Evolutionary conservation across 73 alveolate genomes (phyloP), one percentile per base, ranked within the genome.

Genomic region (Paramecium primaurelia): DNA sequence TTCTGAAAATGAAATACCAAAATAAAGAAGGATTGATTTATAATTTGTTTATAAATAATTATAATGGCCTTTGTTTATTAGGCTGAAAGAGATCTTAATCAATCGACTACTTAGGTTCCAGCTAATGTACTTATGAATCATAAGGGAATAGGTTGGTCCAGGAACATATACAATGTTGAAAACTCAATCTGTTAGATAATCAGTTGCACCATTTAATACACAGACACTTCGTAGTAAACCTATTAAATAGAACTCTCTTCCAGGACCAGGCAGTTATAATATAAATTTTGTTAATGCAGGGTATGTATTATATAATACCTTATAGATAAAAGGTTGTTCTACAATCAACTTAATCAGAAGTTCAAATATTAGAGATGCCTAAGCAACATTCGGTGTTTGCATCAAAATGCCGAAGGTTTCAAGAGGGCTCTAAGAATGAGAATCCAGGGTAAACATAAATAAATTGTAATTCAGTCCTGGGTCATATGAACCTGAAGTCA

Each of bases 181-280:
- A 28, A 47, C 58, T 20, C 58, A 49, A 80, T 32, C 28, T 64
- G 14, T 18, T 11, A 80, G 45, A 80, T 44, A 59, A 45, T 49
- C 47, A 25, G 91, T 47, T 80, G 91, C 75, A 80, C 91, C 91
- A 45, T 80, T 80, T 16, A 80, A 80, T 80, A 42, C 77, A 10
- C 30, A 80, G 38, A 64, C 58, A 8, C 16, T 47, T 32, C 71
- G 91, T 30, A 47, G 91, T 26, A 80, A 80, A 47, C 91, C 91
- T 3, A n/a, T 80, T 22, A 80, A 80, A 22, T 40, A 80, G 49
- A 42, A 44, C 37, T 45, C 77, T 2, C 28, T 44, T 8, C 91
- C 91, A n/a, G 91, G 91, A 80, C 91, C 91, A 42, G 91, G 91
- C 0, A 80, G 91, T 80, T 80, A 80, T 80, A 47, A 80, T 49